These are phyloP conservation scores for Apiospora hydei DNA, from an alignment of 2,329 filamentous ascomycete genomes.

Conservation along the genomic window DNA sequence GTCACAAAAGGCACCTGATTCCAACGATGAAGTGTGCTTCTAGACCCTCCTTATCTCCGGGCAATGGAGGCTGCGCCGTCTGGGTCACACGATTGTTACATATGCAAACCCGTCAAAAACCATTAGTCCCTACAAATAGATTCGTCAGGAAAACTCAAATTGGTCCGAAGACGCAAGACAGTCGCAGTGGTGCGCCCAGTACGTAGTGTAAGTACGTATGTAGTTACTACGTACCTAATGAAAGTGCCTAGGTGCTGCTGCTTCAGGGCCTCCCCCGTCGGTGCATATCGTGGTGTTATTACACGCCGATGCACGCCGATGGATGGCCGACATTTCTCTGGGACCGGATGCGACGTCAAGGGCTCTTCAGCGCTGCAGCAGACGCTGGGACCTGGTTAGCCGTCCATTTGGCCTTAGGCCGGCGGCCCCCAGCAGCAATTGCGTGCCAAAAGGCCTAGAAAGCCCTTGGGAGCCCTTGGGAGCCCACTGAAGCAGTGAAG, in stretches of 20 bases:
- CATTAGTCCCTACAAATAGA: conserved; percentile 9
- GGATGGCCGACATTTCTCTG: conserved; percentile 6
- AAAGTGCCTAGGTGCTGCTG: background rate
- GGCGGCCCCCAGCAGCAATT: background rate
- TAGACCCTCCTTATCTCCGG: conserved; percentile 14
- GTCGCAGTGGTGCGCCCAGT: background rate
- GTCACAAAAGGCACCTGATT: background rate
- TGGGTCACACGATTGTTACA: conserved; percentile 5
- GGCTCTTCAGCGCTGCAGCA: background rate
- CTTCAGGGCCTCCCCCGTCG: background rate
- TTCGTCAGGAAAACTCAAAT: conserved; percentile 19
- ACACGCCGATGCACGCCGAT: conserved; percentile 5
- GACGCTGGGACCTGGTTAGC: background rate
- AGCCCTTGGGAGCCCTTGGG: too few relatives aligned
- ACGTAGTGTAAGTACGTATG: background rate
- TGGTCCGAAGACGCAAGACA: background rate
- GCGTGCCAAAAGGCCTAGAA: background rate
- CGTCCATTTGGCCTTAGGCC: background rate
- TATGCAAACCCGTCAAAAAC: background rate
- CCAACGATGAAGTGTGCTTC: background rate
- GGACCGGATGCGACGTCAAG: background rate
- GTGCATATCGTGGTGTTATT: background rate
- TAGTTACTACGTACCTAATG: too few relatives aligned
- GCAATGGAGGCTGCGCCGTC: background rate
- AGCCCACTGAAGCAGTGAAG: background rate